Conservation (phyloP, 345 rosid genomes). For the Eucalyptus curtisii region DNA sequence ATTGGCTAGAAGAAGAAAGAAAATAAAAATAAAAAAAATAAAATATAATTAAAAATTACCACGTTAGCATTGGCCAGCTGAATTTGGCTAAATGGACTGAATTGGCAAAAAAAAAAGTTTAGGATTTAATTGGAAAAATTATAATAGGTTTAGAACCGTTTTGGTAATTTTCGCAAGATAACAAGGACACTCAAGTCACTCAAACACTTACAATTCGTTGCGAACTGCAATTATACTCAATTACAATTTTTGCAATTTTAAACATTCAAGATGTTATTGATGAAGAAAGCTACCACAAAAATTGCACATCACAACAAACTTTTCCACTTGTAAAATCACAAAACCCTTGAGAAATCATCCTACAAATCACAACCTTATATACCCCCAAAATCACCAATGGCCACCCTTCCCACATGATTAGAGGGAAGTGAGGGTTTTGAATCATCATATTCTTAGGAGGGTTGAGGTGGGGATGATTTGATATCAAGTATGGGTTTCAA, state of each 20-base stretch:
- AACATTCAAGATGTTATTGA: background rate
- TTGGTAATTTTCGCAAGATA: background rate
- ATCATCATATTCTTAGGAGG: rapidly evolving
- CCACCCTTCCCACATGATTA: too few species aligned
- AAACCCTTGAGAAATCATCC: background rate
- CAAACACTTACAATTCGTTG: background rate
- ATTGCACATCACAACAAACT: background rate
- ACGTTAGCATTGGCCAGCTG: rapidly evolving
- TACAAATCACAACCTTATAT: background rate
- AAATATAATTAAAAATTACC: too few species aligned
- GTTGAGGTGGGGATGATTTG: rapidly evolving
- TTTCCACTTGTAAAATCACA: background rate
- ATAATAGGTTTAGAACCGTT: too few species aligned
- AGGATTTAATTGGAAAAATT: too few species aligned
- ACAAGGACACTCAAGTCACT: background rate
- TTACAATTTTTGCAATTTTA: background rate
- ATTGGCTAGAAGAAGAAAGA: too few species aligned
- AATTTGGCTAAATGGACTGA: rapidly evolving
- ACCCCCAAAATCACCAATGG: background rate
- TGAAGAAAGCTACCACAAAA: background rate
- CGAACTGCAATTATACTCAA: background rate
- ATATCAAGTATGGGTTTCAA: too few species aligned
- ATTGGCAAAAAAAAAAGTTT: too few species aligned
- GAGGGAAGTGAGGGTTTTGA: too few species aligned
- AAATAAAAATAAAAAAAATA: too few species aligned